Base-by-base conservation (phyloP, 202 grass and related monocot genomes). In the Panicum virgatum region DNA sequence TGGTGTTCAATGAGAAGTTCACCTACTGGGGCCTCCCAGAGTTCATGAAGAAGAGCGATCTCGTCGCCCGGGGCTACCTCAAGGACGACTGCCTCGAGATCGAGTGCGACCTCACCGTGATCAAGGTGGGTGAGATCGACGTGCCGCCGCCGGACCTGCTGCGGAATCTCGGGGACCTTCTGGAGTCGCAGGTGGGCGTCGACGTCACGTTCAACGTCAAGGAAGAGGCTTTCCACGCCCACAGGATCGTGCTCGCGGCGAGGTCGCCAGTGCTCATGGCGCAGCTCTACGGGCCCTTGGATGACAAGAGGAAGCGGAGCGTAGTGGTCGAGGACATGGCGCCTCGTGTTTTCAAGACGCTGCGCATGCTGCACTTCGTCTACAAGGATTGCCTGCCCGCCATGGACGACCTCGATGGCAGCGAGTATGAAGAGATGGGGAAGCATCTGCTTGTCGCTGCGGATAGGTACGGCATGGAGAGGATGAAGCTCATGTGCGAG, bases 301-400 rank as follows among this genome's bases (percentile, higher is more conserved):
- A 3, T 53, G 66, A 86, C 65, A 37, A 40, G 1, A n/a, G 32
- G 4, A 22, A 18, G 11, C 63, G 62, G 22, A 7, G 0, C 14
- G 42, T 84, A 10, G 14, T 29, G 1, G 25, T 84, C 0, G n/a
- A n/a, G n/a, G 13, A 84, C 37, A 78, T 84, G 61, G 37, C 78
- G 26, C 62, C 82, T 8, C 26, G 1, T 26, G 44, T 70, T 36
- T 77, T 85, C 47, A 79, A 27, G 32, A 51, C 73, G 0, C 9
- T n/a, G n/a, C n/a, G n/a, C n/a, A n/a, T 85, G 30, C 75, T 86
- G 8, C 40, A 80, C 2, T 86, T 80, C 47, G 72, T 86, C 74
- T 86, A 86, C 20, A 86, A 52, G 3, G 83, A 84, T 56, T 57
- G 15, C 14, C 25, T 78, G 34, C 82, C 43, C 2, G 3, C 9